Evolutionary conservation across 805 yeast genomes (phyloP).

Genomic region (Wickerhamiella occidentalis): DNA sequence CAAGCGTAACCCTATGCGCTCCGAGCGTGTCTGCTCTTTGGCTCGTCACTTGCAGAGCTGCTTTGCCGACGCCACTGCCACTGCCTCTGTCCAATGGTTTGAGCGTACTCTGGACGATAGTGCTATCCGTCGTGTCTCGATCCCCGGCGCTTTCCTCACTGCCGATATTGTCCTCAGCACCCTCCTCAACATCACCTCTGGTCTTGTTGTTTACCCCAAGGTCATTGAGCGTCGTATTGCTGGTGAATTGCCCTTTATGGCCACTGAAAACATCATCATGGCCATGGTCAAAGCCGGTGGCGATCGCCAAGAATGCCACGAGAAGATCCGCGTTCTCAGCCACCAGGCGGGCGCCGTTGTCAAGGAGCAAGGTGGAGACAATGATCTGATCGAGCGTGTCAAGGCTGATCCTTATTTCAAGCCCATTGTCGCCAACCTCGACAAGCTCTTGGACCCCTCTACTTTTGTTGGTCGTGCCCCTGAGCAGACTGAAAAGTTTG

Average conservation of each 20-base stretch:
- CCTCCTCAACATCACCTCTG: conserved; percentile 80
- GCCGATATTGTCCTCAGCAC: conserved; percentile 89
- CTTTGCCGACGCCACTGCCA: conserved; percentile 86
- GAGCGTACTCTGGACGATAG: conserved; percentile 98
- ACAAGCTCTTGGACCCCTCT: conserved; percentile 68
- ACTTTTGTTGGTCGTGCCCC: conserved; percentile 99
- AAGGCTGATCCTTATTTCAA: conserved; percentile 64
- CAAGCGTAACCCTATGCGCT: conserved; percentile 99
- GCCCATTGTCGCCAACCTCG: conserved; percentile 83
- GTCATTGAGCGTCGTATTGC: conserved; percentile 93
- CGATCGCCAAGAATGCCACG: conserved; percentile 97
- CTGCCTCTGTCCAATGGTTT: conserved; percentile 98
- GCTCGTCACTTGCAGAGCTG: conserved; percentile 90
- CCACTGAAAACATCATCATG: conserved; percentile 97
- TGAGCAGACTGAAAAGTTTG: conserved; percentile 89
- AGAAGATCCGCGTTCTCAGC: conserved; percentile 88
- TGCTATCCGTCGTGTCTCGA: conserved; percentile 91
- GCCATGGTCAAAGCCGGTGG: conserved; percentile 99
- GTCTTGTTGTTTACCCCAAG: conserved; percentile 95
- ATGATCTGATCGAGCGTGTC: conserved; percentile 85
- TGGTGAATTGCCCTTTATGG: conserved; percentile 97
- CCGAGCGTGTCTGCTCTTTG: conserved; percentile 97
- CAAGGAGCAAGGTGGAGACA: conserved; percentile 96
- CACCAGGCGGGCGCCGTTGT: conserved; percentile 97
- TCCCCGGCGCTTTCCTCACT: conserved; percentile 93